Evolutionary conservation across 331 rosid genomes (phyloP).

Genomic region (Erythrophleum ivorense): DNA sequence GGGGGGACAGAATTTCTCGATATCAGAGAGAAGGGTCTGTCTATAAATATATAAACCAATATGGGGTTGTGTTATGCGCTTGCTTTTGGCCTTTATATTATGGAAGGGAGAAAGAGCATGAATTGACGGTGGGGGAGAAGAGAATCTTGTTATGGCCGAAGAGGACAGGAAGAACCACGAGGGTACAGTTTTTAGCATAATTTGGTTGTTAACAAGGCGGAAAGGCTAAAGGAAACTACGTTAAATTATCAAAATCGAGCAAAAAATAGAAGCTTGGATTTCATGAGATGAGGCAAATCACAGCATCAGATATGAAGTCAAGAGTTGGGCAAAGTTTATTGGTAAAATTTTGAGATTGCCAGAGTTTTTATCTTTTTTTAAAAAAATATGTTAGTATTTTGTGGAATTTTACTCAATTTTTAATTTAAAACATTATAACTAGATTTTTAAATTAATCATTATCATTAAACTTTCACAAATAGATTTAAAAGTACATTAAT

Average conservation of each 20-base stretch:
- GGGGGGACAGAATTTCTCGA: slow-evolving; percentile 61
- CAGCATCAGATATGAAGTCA: neutral
- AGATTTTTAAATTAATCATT: too few species aligned
- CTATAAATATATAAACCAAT: slow-evolving; percentile 40
- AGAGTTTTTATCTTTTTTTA: too few species aligned
- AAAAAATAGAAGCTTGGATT: slow-evolving; percentile 6
- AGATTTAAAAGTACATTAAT: too few species aligned
- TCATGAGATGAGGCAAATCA: neutral
- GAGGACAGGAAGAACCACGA: slow-evolving; percentile 18
- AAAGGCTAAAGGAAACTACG: neutral
- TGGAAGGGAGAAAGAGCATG: slow-evolving; percentile 5
- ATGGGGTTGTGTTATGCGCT: slow-evolving; percentile 23
- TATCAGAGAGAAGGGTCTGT: slow-evolving; percentile 8
- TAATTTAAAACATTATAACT: too few species aligned
- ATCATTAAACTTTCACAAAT: too few species aligned
- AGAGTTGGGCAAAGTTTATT: neutral
- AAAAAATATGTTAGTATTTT: too few species aligned
- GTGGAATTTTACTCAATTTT: neutral
- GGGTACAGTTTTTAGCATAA: neutral
- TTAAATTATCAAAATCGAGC: neutral
- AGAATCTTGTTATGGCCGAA: slow-evolving; percentile 40
- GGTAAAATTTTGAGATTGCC: neutral
- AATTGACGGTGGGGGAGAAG: slow-evolving; percentile 6
- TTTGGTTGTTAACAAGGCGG: slow-evolving; percentile 20
- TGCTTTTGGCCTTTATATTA: neutral